Conservation (phyloP, 495 filamentous ascomycete species). For the Aspergillus nidulans region DNA sequence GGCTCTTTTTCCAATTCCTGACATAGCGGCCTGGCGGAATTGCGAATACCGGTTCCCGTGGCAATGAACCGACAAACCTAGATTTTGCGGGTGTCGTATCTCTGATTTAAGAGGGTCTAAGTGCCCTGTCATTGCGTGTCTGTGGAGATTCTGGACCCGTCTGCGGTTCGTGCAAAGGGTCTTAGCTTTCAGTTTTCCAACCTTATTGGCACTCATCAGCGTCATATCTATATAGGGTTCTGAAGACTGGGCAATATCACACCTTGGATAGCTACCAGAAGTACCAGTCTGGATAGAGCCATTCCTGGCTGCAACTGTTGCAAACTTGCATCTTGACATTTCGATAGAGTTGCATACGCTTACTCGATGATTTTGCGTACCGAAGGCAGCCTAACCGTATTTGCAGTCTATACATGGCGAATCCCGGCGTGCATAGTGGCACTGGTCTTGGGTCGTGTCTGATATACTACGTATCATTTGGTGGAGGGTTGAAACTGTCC, state of each 20-base stretch:
- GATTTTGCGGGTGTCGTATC: neutral
- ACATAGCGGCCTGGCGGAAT: neutral
- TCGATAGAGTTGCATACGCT: neutral
- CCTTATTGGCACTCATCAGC: neutral
- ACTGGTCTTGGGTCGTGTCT: no score
- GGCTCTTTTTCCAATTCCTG: neutral
- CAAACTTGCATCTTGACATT: neutral
- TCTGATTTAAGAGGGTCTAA: neutral
- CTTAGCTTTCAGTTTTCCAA: neutral
- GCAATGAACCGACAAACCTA: neutral
- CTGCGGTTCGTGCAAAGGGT: neutral
- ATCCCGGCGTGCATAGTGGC: no score
- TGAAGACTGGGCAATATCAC: neutral
- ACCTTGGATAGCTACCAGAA: neutral
- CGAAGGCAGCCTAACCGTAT: no score
- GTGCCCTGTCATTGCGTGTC: neutral
- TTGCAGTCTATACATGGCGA: no score
- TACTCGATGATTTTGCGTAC: neutral
- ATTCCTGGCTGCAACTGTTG: neutral
- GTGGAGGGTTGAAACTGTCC: no score
- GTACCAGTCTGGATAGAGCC: neutral
- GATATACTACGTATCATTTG: no score
- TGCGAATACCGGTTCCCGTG: neutral
- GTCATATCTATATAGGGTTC: neutral
- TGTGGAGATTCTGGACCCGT: constrained; percentile 2